These are phyloP conservation scores for Leucocoprinus leucothites DNA, from an alignment of 768 basidiomycete genomes.

Conservation along the genomic window DNA sequence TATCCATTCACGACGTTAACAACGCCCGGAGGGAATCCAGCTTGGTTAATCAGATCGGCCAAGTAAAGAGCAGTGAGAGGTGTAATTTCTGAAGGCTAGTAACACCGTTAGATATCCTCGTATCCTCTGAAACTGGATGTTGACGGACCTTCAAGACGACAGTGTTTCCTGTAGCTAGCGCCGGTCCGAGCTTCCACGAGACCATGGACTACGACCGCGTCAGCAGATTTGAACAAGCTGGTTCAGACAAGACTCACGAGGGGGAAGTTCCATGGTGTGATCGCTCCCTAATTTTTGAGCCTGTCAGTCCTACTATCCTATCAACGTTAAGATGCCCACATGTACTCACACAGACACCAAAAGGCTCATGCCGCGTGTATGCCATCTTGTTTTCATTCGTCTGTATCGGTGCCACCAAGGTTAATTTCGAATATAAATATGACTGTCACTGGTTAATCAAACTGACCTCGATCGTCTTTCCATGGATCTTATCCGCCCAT, in stretches of 20 bases:
- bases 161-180: conserved; percentile 73
- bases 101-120: background rate
- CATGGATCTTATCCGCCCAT: conserved; percentile 86
- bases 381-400: conserved; percentile 53
- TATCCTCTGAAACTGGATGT: too few relatives aligned
- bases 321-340: background rate
- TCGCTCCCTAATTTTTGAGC: conserved; percentile 31
- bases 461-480: conserved; percentile 65
- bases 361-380: conserved; percentile 69
- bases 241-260: conserved; percentile 12
- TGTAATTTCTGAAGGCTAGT: conserved; percentile 74
- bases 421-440: too few relatives aligned
- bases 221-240: background rate
- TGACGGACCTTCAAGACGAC: conserved; percentile 56
- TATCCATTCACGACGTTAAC: conserved; percentile 71
- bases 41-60: conserved; percentile 55
- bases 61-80: conserved; percentile 61
- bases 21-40: conserved; percentile 77
- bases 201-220: conserved; percentile 37
- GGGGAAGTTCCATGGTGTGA: conserved; percentile 64
- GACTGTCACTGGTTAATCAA: background rate
- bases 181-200: conserved; percentile 70
- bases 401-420: too few relatives aligned
- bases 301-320: background rate
- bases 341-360: conserved; percentile 40